These are phyloP conservation scores for Usnea hakonensis DNA, from an alignment of 495 filamentous ascomycete species.

Conservation along the genomic window DNA sequence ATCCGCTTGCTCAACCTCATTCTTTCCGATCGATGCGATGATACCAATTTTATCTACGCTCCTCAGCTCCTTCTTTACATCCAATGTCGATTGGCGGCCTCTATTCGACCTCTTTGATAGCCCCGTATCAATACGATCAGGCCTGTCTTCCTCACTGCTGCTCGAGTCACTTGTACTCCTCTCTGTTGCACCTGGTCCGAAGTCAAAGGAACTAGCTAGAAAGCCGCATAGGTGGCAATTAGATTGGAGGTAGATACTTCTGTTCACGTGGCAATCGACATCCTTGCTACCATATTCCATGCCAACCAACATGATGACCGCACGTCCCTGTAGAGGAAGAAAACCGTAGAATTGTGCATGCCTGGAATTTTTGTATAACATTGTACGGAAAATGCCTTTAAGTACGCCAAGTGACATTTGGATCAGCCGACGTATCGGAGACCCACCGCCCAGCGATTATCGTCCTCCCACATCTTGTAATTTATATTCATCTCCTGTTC, in stretches of 20 bases:
- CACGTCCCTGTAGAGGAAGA: background rate
- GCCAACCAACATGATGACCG: background rate
- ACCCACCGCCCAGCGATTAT: background rate
- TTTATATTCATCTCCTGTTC: background rate
- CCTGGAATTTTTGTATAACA: background rate
- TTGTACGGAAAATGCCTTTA: background rate
- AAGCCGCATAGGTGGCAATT: constrained; percentile 5
- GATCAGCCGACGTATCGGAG: background rate
- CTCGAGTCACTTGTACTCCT: background rate
- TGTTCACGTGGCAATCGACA: constrained; percentile 5
- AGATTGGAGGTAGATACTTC: constrained; percentile 1
- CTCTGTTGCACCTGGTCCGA: background rate
- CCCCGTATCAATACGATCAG: background rate
- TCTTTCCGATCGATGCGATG: constrained; percentile 18
- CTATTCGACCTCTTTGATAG: background rate
- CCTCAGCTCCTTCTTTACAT: constrained; percentile 10
- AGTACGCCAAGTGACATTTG: background rate
- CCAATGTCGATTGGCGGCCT: background rate
- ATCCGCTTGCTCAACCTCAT: constrained; percentile 13
- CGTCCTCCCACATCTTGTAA: background rate
- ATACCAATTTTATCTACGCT: constrained; percentile 11
- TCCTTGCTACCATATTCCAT: background rate
- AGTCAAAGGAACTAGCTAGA: constrained; percentile 5
- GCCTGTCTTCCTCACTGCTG: background rate
- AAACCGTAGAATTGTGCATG: background rate